A percentile compares a stretch with the other conserved stretches of the same genome.
Conservation (phyloP, 306 rosid species). For the Dalbergia oliveri region DNA sequence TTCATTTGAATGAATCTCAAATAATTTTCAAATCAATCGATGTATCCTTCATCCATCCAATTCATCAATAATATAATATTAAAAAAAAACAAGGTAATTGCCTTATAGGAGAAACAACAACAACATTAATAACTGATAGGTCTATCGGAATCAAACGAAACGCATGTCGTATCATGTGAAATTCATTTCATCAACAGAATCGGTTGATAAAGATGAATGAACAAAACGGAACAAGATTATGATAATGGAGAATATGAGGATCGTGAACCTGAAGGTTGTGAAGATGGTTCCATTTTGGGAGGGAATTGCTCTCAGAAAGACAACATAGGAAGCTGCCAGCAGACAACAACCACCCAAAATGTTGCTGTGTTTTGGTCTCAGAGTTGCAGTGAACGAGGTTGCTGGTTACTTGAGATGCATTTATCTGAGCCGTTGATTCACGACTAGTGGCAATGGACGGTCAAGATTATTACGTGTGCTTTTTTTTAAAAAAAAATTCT, state of each 20-base stretch:
- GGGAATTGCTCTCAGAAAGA: slow-evolving; percentile 6
- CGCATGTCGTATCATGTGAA: slow-evolving; percentile 1
- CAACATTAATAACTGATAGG: not conserved
- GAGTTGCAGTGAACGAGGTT: not conserved
- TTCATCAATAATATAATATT: no score
- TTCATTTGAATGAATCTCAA: not conserved
- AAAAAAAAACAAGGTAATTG: not conserved
- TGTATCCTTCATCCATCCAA: not conserved
- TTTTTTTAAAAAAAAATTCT: no score
- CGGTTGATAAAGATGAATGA: no score
- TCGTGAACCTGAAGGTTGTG: slow-evolving; percentile 41
- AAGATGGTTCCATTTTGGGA: slow-evolving; percentile 40
- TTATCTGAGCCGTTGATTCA: slow-evolving; percentile 3
- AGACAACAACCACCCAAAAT: not conserved
- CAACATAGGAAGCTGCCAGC: slow-evolving; percentile 11
- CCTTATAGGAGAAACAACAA: not conserved
- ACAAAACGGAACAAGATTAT: no score
- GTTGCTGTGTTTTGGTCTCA: not conserved
- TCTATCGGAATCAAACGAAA: slow-evolving; percentile 8
- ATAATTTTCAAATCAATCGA: not conserved
- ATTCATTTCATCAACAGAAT: not conserved
- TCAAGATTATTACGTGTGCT: not conserved
- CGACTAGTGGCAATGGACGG: not conserved
- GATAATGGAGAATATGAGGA: no score
- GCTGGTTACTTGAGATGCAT: not conserved